Evolutionary conservation across 2,329 filamentous ascomycete species (phyloP).

Genomic region (Fusarium virguliforme): DNA sequence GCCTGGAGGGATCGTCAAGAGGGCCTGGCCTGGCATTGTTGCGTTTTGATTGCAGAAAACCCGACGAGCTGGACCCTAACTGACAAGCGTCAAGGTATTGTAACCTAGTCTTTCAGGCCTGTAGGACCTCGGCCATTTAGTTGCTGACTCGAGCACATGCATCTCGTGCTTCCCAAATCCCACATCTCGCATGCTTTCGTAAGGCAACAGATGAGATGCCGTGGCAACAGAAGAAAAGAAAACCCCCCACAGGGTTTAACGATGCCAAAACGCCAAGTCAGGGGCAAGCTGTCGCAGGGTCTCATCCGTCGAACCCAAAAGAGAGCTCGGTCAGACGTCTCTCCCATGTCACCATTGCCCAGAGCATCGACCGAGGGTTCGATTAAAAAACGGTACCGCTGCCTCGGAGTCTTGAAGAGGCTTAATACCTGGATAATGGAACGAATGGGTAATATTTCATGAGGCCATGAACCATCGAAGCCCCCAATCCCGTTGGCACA

Average conservation of each 20-base stretch:
- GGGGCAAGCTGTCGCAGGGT: background rate
- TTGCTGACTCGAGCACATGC: slow-evolving; percentile 2
- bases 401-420: slow-evolving; percentile 12
- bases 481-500: slow-evolving; percentile 41
- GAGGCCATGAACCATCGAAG: slow-evolving; percentile 19
- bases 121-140: no score
- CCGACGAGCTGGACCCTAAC: slow-evolving; percentile 1
- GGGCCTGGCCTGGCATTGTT: slow-evolving; percentile 1
- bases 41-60: background rate
- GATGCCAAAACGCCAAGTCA: slow-evolving; percentile 4
- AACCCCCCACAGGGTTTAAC: background rate
- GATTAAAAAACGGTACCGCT: background rate
- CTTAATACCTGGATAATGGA: background rate
- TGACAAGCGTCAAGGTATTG: background rate
- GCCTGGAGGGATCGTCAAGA: slow-evolving; percentile 16
- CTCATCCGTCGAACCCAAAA: slow-evolving; percentile 18
- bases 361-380: slow-evolving; percentile 43
- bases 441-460: slow-evolving; percentile 7
- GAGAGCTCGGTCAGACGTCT: slow-evolving; percentile 37
- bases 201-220: background rate
- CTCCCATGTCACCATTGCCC: slow-evolving; percentile 26
- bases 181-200: slow-evolving; percentile 16
- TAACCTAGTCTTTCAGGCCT: background rate
- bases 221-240: slow-evolving; percentile 2
- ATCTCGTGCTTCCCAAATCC: slow-evolving; percentile 5